Conservation (phyloP, 164 flowering plant species). For the Vitis cinerea region DNA sequence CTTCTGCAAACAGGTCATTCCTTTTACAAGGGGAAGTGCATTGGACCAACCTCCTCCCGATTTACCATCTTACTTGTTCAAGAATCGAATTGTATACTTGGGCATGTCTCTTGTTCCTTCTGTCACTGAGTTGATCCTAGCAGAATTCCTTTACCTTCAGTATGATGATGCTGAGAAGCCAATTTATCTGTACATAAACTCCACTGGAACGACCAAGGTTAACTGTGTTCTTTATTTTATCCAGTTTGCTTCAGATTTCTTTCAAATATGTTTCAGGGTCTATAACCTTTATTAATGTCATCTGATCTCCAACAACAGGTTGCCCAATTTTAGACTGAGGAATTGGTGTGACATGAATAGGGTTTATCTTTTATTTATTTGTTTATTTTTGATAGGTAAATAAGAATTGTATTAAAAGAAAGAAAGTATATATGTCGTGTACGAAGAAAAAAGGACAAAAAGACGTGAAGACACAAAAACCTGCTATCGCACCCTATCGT, state of each 20-base stretch:
- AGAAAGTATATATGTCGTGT: no score
- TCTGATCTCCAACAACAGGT: no score
- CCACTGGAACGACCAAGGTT: slow-evolving; percentile 94
- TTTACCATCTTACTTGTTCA: slow-evolving; percentile 81
- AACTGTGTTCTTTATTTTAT: not conserved
- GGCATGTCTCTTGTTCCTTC: slow-evolving; percentile 92
- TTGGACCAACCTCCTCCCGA: slow-evolving; percentile 98
- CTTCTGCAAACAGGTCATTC: slow-evolving; percentile 68
- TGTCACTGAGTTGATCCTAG: slow-evolving; percentile 82
- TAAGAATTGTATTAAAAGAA: slow-evolving; percentile 12
- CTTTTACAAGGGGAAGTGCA: slow-evolving; percentile 73
- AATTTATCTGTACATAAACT: slow-evolving; percentile 84
- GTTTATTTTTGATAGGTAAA: no score
- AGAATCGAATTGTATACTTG: slow-evolving; percentile 85
- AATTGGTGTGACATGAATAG: no score
- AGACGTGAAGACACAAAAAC: no score
- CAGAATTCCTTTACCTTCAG: slow-evolving; percentile 86
- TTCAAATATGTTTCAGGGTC: no score
- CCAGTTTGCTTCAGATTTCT: not conserved
- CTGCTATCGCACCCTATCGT: no score
- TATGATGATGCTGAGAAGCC: slow-evolving; percentile 79
- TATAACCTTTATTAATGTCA: no score
- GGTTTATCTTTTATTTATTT: no score
- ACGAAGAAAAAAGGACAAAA: no score
- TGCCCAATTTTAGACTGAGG: no score